Percentiles rank a stretch among this genome's conserved stretches.
These are phyloP conservation scores for Xylaria sp. DNA, from an alignment of 2,329 filamentous ascomycete genomes.

Conservation along the genomic window DNA sequence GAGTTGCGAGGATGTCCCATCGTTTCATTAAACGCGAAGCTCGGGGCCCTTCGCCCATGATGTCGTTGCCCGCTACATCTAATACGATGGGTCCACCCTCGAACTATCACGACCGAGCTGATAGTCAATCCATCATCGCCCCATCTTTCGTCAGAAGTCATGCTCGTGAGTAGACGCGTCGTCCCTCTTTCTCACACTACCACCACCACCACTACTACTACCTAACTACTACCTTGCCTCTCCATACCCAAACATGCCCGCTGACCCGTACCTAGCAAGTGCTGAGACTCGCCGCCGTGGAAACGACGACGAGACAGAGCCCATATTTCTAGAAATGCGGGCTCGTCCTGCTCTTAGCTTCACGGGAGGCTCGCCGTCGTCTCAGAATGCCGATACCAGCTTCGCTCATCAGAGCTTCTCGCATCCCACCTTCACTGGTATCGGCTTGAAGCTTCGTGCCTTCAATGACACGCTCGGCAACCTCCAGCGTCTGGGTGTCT, in stretches of 20 bases:
- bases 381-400: conserved; percentile 27
- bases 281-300: conserved; percentile 24
- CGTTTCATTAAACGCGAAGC: conserved; percentile 23
- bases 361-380: conserved; percentile 18
- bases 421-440: conserved; percentile 42
- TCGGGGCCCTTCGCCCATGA: not conserved
- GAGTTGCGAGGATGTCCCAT: conserved; percentile 10
- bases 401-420: conserved; percentile 31
- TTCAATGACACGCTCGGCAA: conserved; percentile 62
- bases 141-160: conserved; percentile 24
- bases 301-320: conserved; percentile 26
- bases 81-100: conserved; percentile 24
- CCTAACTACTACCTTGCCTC: not conserved
- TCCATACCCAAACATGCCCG: not conserved
- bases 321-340: conserved; percentile 27
- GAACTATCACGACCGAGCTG: conserved; percentile 11
- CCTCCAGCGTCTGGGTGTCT: conserved; percentile 67
- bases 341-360: conserved; percentile 8
- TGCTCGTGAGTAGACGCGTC: conserved; percentile 24
- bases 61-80: conserved; percentile 6
- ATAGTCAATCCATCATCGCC: conserved; percentile 19
- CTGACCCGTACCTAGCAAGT: conserved; percentile 21
- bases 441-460: conserved; percentile 59
- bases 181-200: not conserved
- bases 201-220: not conserved